Percentiles rank a stretch among this genome's conserved stretches.
phyloP scores from a whole-genome alignment of 345 rosid species.

The Salix udensis region DNA sequence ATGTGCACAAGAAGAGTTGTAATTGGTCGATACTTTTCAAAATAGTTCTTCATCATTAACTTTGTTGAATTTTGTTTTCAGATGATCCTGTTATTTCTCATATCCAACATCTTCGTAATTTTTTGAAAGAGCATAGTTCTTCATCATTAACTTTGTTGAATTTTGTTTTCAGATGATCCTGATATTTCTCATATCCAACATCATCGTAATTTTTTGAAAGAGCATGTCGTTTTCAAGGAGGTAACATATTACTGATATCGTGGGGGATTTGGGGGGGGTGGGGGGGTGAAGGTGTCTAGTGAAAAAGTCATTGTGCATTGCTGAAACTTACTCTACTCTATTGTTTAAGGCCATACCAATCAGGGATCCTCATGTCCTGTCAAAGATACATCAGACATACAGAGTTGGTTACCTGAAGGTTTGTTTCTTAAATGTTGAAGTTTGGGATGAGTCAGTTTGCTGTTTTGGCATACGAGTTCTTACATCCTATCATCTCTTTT shows the following conservation, averaged over 20 bases:
- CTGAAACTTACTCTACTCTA: not conserved
- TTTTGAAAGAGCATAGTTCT: conserved; percentile 70
- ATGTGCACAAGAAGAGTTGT: not conserved
- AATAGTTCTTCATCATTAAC: not conserved
- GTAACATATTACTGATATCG: conserved; percentile 34
- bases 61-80: conserved; percentile 30
- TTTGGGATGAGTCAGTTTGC: conserved; percentile 15
- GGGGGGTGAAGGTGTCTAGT: not conserved
- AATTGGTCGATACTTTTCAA: not conserved
- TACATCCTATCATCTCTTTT: conserved; percentile 22
- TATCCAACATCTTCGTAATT: conserved; percentile 61
- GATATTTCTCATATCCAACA: conserved; percentile 53
- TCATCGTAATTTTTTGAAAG: conserved; percentile 68
- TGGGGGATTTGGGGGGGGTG: not conserved
- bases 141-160: not conserved
- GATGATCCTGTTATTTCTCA: conserved; percentile 72
- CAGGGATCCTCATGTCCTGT: conserved; percentile 56
- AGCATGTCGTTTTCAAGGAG: conserved; percentile 82
- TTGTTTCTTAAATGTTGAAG: conserved; percentile 22
- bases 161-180: conserved; percentile 67
- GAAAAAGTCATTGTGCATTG: conserved; percentile 2
- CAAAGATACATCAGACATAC: conserved; percentile 84
- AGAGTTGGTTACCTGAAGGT: conserved; percentile 92
- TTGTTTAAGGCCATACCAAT: conserved; percentile 68
- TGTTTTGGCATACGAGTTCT: conserved; percentile 14